Evolutionary conservation across 1,139 yeast genomes (phyloP).

Genomic region (Pichia norvegensis): DNA sequence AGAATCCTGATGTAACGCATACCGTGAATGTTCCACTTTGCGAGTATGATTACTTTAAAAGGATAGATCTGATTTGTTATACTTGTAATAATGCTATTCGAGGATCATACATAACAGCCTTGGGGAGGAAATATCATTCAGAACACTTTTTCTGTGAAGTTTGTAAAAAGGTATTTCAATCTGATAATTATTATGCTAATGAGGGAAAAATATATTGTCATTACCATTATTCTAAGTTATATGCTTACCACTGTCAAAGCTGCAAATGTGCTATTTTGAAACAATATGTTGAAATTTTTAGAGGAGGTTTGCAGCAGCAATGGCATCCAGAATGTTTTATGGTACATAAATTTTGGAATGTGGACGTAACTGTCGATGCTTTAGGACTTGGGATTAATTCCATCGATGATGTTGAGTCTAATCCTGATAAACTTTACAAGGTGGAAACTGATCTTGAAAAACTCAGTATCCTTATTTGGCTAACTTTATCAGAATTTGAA

Average conservation of each 20-base stretch:
- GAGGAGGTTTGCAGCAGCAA: slow-evolving; percentile 91
- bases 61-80: slow-evolving; percentile 73
- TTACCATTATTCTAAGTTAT: slow-evolving; percentile 76
- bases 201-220: slow-evolving; percentile 80
- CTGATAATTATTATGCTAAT: slow-evolving; percentile 90
- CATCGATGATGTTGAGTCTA: slow-evolving; percentile 23
- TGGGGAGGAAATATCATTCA: slow-evolving; percentile 86
- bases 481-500: slow-evolving; percentile 79
- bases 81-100: slow-evolving; percentile 80
- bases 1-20: slow-evolving; percentile 1
- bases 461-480: slow-evolving; percentile 77
- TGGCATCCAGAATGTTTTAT: slow-evolving; percentile 99
- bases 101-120: slow-evolving; percentile 91
- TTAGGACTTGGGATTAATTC: slow-evolving; percentile 38
- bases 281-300: slow-evolving; percentile 85
- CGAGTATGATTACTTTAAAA: slow-evolving; percentile 85
- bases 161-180: slow-evolving; percentile 83
- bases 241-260: slow-evolving; percentile 90
- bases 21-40: slow-evolving; percentile 65
- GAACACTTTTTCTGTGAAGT: slow-evolving; percentile 92
- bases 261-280: slow-evolving; percentile 86
- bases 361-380: slow-evolving; percentile 58
- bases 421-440: slow-evolving; percentile 44
- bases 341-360: slow-evolving; percentile 97
- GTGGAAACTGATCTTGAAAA: slow-evolving; percentile 62